Evolutionary conservation across 1,284 basidiomycete species (phyloP), one percentile per base, ranked within the genome.

Genomic region (Ceratobasidium sp.): DNA sequence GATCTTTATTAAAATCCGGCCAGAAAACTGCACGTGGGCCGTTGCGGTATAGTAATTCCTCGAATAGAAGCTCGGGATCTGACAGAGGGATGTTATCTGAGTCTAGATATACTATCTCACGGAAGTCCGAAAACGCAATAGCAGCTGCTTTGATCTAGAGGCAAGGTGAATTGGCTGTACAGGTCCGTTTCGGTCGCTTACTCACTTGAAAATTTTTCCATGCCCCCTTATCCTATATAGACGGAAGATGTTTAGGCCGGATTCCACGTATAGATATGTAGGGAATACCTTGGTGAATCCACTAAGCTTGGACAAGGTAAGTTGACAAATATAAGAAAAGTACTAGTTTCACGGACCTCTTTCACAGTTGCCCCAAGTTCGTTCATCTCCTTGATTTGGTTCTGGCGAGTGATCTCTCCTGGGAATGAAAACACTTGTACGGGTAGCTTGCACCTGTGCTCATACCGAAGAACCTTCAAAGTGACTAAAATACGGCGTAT

Each of bases 1-100:
- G 84, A 77, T 87, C 87, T 78, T 86, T 87, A 61, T 83, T 85
- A 61, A 87, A 81, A 79, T 87, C 87, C 15, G 87, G 87, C 87
- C 87, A 88, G 79, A 88, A 87, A 40, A 85, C 87, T 0, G 85
- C 84, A 13, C 80, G 68, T 15, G 83, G 80, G 9, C 84, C 86
- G n/a, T 82, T 78, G 17, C 77, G 77, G 81, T 87, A 87, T 2
- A 82, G 59, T 0, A 82, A 79, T 1, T 85, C 82, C 46, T 83
- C 81, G 81, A 88, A 87, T 7, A 87, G 84, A 77, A 84, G 82
- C 2, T 82, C 79, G 1, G 86, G 86, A 52, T 86, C 83, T 0
- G 84, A 81, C 0, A 87, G 81, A 0, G 86, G 86, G 1, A 86
- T 81, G 77, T 87, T 87, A 82, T 88, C 87, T 46, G 81, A 82